These are phyloP conservation scores for Spergularia azorica DNA, from an alignment of 179 eudicot species.

Conservation along the genomic window DNA sequence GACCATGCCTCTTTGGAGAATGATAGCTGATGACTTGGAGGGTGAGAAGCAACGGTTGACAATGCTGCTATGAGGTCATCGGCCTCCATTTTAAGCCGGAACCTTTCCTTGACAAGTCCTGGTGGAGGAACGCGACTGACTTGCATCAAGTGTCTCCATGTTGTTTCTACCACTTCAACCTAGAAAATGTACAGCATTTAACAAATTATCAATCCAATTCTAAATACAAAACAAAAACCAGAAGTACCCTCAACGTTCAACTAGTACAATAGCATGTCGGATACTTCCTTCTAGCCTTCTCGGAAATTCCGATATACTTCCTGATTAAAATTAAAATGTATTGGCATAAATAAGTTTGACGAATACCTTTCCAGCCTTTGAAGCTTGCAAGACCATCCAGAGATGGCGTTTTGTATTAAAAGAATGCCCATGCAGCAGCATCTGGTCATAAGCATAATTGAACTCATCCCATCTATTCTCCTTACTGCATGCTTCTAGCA, in stretches of 20 bases:
- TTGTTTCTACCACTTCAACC: constrained; percentile 63
- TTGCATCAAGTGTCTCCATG: constrained; percentile 69
- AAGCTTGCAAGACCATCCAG: constrained; percentile 66
- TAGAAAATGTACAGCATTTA: constrained; percentile 20
- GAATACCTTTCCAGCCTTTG: constrained; percentile 74
- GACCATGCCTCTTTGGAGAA: constrained; percentile 77
- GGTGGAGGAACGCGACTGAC: constrained; percentile 61
- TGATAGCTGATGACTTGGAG: constrained; percentile 43
- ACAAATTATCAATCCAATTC: background rate
- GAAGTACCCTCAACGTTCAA: no score
- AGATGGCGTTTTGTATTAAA: constrained; percentile 82
- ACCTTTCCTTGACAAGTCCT: constrained; percentile 64
- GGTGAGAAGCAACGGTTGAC: constrained; percentile 47
- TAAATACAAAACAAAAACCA: no score
- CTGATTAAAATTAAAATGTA: no score
- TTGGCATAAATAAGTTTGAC: background rate
- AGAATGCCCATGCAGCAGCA: constrained; percentile 68
- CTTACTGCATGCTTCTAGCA: constrained; percentile 64
- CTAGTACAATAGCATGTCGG: no score
- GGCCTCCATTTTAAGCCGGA: constrained; percentile 57
- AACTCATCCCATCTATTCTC: constrained; percentile 73
- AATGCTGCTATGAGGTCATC: constrained; percentile 54
- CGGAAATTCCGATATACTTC: no score
- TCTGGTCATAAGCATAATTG: constrained; percentile 54
- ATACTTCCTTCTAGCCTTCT: no score